Base-by-base conservation (phyloP, 148 eudicot species). In the Diospyros lotus region DNA sequence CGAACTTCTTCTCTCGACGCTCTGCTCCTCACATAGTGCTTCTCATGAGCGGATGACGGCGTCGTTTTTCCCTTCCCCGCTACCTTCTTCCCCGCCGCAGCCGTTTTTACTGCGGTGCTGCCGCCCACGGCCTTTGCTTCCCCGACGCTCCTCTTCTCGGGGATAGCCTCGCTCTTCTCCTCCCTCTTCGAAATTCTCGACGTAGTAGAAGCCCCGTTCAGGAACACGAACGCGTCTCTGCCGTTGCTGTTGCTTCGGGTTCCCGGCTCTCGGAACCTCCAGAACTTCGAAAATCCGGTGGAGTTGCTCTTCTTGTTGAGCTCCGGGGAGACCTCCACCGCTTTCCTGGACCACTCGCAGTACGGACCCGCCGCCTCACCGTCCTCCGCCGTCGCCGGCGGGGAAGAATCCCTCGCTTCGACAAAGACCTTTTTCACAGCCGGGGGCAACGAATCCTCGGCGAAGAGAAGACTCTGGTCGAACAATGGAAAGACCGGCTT, bases 231-330 rank as follows among this genome's bases (percentile, higher is more conserved):
- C 1, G 90, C 85, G 61, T 93, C 98, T 54, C 87, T 87, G 0
- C 98, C 98, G 38, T 94, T 92, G 74, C 97, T 94, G 15, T 87
- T 81, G 59, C 96, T 88, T 83, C 98, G 71, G 12, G 76, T 63
- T 1, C 84, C 13, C 60, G 82, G 40, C 0, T 94, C 98, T 38
- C 84, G 80, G n/a, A 92, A 77, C 71, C 89, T 84, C 92, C 97
- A 82, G 9, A 89, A 61, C 81, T 88, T 90, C n/a, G 97, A 95
- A 69, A 92, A 95, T 18, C 98, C 98, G n/a, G 98, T 95, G 11
- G 98, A 95, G 69, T 87, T 90, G 76, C 98, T 92, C 83, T 95
- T 95, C 78, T 84, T 81, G 52, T 92, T 86, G 39, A 73, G 72
- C 73, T 88, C 88, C 80, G 81, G 80, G 72, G 83, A 59, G 28